Evolutionary conservation across 108 stramenopile species (phyloP).

Genomic region (Fragilaria crotonensis): DNA sequence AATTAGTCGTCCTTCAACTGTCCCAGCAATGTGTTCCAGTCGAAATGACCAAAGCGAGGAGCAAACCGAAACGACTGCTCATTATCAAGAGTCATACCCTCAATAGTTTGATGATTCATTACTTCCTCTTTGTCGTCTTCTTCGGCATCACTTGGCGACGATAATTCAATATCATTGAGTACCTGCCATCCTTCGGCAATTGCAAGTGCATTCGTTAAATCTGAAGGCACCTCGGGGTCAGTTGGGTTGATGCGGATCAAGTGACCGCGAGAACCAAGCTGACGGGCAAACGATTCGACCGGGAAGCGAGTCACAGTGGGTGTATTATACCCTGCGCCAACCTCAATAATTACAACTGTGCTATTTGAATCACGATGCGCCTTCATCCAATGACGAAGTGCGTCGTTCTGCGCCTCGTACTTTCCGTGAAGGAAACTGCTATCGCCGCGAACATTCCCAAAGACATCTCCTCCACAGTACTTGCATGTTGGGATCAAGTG

Average conservation of each 20-base stretch:
- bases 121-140: background rate
- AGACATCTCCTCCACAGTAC: background rate
- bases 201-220: conserved; percentile 6
- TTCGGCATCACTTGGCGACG: background rate
- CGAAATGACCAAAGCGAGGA: conserved; percentile 7
- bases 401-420: conserved; percentile 3
- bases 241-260: conserved; percentile 24
- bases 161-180: conserved; percentile 3
- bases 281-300: conserved; percentile 16
- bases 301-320: conserved; percentile 21
- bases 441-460: conserved; percentile 4
- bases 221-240: conserved; percentile 11
- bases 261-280: background rate
- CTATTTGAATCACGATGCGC: background rate
- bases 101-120: background rate
- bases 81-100: background rate
- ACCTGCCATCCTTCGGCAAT: conserved; percentile 23
- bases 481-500: conserved; percentile 4
- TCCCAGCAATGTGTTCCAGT: conserved; percentile 6
- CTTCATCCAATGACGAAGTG: conserved; percentile 8
- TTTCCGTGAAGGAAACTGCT: background rate
- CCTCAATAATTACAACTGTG: conserved; percentile 13
- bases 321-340: conserved; percentile 27
- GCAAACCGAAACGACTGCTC: background rate
- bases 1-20: background rate